A percentile compares a stretch with the other conserved stretches of the same genome.
These are phyloP conservation scores for Pichia kudriavzevii DNA, from an alignment of 1,139 yeast species.

Conservation along the genomic window DNA sequence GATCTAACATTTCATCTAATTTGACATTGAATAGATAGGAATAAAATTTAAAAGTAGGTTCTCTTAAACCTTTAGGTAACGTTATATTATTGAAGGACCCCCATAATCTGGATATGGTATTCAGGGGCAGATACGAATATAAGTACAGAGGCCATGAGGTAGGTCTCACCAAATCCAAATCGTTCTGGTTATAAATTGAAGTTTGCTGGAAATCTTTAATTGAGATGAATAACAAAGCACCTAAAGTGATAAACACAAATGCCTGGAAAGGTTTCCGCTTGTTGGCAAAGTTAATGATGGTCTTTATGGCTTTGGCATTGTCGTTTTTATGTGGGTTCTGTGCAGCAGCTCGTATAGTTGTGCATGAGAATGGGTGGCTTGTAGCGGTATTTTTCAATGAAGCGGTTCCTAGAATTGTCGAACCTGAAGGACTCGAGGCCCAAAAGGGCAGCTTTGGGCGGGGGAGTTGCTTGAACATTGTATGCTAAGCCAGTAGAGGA, in stretches of 20 bases:
- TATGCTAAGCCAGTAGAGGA: no score
- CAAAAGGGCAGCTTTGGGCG: no score
- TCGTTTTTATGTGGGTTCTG: no score
- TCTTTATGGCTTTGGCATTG: no score
- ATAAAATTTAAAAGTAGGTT: constrained; percentile 74
- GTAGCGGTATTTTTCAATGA: no score
- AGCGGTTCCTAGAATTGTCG: no score
- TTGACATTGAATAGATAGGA: constrained; percentile 81
- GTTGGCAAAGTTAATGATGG: neutral
- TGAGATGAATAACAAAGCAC: constrained; percentile 16
- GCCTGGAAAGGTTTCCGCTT: constrained; percentile 11
- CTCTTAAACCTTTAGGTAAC: constrained; percentile 83
- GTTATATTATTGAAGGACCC: constrained; percentile 80
- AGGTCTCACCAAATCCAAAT: constrained; percentile 43
- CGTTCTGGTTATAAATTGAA: constrained; percentile 30
- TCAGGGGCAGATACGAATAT: constrained; percentile 84
- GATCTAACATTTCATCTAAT: constrained; percentile 80
- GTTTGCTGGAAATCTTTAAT: constrained; percentile 14
- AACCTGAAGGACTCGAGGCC: no score
- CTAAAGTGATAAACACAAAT: constrained; percentile 11
- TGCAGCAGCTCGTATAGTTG: no score
- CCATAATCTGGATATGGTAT: constrained; percentile 89
- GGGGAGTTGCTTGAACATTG: no score
- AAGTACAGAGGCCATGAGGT: constrained; percentile 86
- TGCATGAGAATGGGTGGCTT: no score